Evolutionary conservation across 495 filamentous ascomycete genomes (phyloP).

Genomic region (Mytilinidion resinicola): DNA sequence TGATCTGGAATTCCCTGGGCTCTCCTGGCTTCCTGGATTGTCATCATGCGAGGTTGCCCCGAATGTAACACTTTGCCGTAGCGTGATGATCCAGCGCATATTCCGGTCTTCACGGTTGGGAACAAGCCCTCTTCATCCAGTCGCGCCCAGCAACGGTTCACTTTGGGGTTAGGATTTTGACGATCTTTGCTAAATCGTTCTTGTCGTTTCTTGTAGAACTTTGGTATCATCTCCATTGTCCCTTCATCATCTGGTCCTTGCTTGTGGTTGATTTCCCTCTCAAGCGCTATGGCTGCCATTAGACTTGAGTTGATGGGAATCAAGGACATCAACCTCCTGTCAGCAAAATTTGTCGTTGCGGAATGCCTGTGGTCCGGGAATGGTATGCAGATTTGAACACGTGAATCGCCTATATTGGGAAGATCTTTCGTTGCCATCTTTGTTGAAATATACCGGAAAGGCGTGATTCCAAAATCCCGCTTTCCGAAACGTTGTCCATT

Average conservation of each 20-base stretch:
- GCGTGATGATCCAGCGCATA: too few relatives aligned
- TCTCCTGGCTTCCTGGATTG: slow-evolving; percentile 56
- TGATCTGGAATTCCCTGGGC: slow-evolving; percentile 62
- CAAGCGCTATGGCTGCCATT: too few relatives aligned
- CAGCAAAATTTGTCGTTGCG: background rate
- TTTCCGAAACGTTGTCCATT: slow-evolving; percentile 55
- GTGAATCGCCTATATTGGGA: slow-evolving; percentile 51
- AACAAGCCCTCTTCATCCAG: too few relatives aligned
- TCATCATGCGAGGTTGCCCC: slow-evolving; percentile 49
- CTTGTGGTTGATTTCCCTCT: too few relatives aligned
- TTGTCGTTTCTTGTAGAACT: too few relatives aligned
- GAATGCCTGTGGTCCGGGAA: slow-evolving; percentile 57
- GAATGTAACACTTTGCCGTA: slow-evolving; percentile 54
- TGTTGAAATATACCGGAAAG: slow-evolving; percentile 50
- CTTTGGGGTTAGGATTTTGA: too few relatives aligned
- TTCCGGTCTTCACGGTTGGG: too few relatives aligned
- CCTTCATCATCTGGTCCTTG: too few relatives aligned
- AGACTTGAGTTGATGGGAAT: background rate
- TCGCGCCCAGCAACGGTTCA: too few relatives aligned
- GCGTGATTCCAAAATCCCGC: slow-evolving; percentile 44
- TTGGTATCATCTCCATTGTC: too few relatives aligned
- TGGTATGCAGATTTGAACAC: slow-evolving; percentile 46
- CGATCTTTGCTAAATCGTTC: too few relatives aligned
- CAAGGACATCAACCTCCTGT: background rate
- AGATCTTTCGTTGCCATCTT: slow-evolving; percentile 50